phyloP scores from a whole-genome alignment of 257 asterid genomes.

The Ballota nigra region DNA sequence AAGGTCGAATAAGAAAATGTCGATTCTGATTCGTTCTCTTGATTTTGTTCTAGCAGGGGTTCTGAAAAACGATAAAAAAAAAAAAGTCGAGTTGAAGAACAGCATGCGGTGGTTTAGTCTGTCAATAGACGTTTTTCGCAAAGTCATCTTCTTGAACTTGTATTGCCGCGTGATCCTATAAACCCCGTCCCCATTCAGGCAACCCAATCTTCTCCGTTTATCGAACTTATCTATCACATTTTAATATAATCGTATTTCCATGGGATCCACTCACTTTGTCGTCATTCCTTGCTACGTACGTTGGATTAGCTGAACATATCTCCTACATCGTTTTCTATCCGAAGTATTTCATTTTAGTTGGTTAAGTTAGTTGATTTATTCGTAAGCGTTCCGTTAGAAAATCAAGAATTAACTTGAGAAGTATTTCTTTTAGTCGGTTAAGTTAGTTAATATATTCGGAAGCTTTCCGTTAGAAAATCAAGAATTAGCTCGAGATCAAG shows the following conservation, averaged over 20 bases:
- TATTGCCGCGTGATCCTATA: constrained; percentile 94
- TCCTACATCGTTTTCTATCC: background rate
- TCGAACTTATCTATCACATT: too few relatives aligned
- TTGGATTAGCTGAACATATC: constrained; percentile 56
- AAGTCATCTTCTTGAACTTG: constrained; percentile 83
- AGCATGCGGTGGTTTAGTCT: constrained; percentile 85
- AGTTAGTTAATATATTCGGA: too few relatives aligned
- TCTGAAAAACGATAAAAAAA: constrained; percentile 16
- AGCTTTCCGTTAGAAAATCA: too few relatives aligned
- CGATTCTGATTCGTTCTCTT: background rate
- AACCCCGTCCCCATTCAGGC: constrained; percentile 24
- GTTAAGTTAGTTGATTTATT: background rate
- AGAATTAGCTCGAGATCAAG: background rate
- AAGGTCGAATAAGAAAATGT: background rate
- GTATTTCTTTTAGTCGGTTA: too few relatives aligned
- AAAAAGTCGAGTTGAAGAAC: constrained; percentile 42
- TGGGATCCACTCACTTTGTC: constrained; percentile 72
- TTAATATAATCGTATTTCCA: constrained; percentile 31
- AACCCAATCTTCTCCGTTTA: background rate
- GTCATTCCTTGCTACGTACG: constrained; percentile 79
- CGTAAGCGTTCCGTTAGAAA: background rate
- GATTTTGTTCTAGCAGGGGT: constrained; percentile 37
- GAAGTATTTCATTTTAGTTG: background rate
- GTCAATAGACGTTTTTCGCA: constrained; percentile 68
- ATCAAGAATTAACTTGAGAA: background rate